Conservation (phyloP, 2,329 filamentous ascomycete genomes). For the Fusarium piperis region DNA sequence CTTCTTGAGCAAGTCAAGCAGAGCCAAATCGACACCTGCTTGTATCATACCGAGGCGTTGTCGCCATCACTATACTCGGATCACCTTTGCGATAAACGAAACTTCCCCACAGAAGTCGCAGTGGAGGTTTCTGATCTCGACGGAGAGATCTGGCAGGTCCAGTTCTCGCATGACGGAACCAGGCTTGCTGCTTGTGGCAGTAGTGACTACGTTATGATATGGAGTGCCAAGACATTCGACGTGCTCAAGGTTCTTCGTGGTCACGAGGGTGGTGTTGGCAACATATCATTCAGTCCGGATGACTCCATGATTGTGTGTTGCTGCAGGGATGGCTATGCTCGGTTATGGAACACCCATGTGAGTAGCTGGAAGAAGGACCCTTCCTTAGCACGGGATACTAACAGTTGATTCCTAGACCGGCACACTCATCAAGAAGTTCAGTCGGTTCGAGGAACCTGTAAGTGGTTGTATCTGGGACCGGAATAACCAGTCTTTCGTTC, state of each 20-base stretch:
- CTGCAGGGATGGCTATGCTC: slow-evolving; percentile 76
- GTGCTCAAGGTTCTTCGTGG: slow-evolving; percentile 70
- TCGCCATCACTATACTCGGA: slow-evolving; percentile 90
- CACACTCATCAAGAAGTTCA: slow-evolving; percentile 68
- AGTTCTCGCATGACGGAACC: slow-evolving; percentile 88
- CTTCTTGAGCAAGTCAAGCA: slow-evolving; percentile 86
- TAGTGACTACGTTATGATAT: slow-evolving; percentile 80
- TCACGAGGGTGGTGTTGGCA: slow-evolving; percentile 77
- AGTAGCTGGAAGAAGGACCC: slow-evolving; percentile 41
- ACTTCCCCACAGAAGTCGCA: slow-evolving; percentile 80
- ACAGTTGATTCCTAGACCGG: slow-evolving; percentile 63
- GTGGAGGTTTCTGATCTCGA: slow-evolving; percentile 76
- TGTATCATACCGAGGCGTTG: slow-evolving; percentile 85
- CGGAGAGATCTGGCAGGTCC: slow-evolving; percentile 91
- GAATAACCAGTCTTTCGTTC: slow-evolving; percentile 80
- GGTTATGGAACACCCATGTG: slow-evolving; percentile 79
- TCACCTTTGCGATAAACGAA: slow-evolving; percentile 80
- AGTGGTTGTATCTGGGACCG: slow-evolving; percentile 90
- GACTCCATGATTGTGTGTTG: slow-evolving; percentile 88
- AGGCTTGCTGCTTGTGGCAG: slow-evolving; percentile 84
- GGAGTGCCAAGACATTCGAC: slow-evolving; percentile 77
- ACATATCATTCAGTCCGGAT: slow-evolving; percentile 92
- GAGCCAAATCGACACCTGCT: slow-evolving; percentile 81
- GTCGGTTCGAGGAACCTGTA: slow-evolving; percentile 82
- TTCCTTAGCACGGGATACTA: slow-evolving; percentile 14